Conservation (phyloP, 2,329 filamentous ascomycete species). For the Sporothrix protearum region DNA sequence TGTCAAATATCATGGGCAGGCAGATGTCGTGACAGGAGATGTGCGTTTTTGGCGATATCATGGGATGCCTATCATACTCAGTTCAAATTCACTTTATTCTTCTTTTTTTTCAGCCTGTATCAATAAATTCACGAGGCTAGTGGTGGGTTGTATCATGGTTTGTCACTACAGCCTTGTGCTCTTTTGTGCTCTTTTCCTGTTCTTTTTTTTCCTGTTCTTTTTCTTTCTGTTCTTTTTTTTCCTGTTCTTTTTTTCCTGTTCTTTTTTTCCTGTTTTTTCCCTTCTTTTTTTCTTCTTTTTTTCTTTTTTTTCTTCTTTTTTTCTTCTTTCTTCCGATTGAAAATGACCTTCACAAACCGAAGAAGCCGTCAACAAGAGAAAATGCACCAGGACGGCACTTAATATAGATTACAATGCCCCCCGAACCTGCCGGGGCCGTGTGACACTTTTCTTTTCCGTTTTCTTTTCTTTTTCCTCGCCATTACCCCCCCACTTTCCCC, state of each 20-base stretch:
- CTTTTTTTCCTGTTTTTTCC: too few relatives aligned
- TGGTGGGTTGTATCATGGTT: neutral
- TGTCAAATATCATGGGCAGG: neutral
- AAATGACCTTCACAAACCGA: too few relatives aligned
- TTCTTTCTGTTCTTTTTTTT: neutral
- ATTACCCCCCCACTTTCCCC: neutral
- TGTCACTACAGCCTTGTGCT: neutral
- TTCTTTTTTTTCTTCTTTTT: neutral
- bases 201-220: neutral
- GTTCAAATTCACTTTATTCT: neutral
- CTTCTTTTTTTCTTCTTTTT: too few relatives aligned
- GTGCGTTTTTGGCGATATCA: neutral
- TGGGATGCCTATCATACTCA: neutral
- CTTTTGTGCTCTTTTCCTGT: neutral
- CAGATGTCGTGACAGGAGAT: neutral
- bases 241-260: neutral
- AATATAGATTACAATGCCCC: neutral
- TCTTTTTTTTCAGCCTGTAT: neutral
- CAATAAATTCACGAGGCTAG: neutral
- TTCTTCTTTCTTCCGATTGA: neutral
- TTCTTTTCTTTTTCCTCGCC: neutral
- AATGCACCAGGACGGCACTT: neutral
- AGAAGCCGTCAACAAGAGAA: neutral
- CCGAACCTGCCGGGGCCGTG: constrained; percentile 1
- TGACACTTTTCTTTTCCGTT: neutral